These are phyloP conservation scores for Leishmania tropica DNA, from an alignment of 208 protist species.

Conservation along the genomic window DNA sequence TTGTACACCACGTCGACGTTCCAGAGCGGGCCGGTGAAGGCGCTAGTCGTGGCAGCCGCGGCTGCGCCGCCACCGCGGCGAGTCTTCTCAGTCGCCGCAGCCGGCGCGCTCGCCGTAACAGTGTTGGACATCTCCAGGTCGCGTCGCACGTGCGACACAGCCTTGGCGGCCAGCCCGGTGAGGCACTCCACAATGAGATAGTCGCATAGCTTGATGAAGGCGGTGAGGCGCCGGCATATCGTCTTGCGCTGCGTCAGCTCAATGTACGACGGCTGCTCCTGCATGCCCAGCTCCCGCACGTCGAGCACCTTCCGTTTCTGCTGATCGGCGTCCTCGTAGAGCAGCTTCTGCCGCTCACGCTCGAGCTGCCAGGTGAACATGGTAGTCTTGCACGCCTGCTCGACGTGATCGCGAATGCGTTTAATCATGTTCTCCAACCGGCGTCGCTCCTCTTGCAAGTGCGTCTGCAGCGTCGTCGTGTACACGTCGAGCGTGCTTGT, in stretches of 20 bases:
- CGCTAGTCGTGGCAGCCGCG: conserved; percentile 1
- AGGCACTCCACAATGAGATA: conserved; percentile 94
- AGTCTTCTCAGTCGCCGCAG: not conserved
- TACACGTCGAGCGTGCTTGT: conserved; percentile 80
- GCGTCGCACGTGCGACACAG: conserved; percentile 70
- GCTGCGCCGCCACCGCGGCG: conserved; percentile 4
- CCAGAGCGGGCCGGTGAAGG: conserved; percentile 73
- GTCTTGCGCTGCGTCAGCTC: conserved; percentile 92
- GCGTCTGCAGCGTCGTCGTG: conserved; percentile 46
- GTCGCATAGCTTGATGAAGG: conserved; percentile 95
- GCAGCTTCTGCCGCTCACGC: conserved; percentile 69
- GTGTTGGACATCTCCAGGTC: conserved; percentile 74
- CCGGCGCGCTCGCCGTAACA: not conserved
- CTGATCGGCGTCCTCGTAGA: conserved; percentile 72
- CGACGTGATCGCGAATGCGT: conserved; percentile 82
- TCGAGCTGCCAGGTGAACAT: conserved; percentile 88
- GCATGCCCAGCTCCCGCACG: conserved; percentile 75
- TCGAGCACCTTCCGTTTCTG: conserved; percentile 86
- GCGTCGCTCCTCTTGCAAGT: conserved; percentile 63
- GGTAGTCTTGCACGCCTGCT: conserved; percentile 91
- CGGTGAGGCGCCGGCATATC: conserved; percentile 90
- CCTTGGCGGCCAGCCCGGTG: conserved; percentile 79
- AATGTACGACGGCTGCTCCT: conserved; percentile 93
- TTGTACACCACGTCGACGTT: conserved; percentile 86
- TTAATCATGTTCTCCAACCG: conserved; percentile 87